These are phyloP conservation scores for Prunus salicina DNA, from an alignment of 306 rosid species.

Conservation along the genomic window DNA sequence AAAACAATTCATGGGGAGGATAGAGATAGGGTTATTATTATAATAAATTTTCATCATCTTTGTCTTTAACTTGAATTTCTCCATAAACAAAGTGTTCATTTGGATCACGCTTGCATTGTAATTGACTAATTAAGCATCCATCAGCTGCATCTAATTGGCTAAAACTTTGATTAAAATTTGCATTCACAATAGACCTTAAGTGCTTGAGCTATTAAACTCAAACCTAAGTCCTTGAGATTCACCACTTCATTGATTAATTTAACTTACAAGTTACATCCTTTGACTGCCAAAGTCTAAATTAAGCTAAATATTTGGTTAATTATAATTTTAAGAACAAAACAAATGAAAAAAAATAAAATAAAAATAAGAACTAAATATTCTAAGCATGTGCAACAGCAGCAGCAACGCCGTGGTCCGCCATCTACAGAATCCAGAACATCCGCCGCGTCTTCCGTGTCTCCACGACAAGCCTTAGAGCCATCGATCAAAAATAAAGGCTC, in stretches of 20 bases:
- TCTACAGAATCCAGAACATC: conserved; percentile 39
- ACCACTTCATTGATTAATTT: conserved; percentile 24
- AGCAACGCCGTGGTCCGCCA: conserved; percentile 47
- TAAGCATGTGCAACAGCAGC: conserved; percentile 17
- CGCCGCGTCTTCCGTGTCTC: conserved; percentile 45
- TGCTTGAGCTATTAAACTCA: background rate
- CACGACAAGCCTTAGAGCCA: conserved; percentile 15
- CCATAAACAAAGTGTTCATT: background rate
- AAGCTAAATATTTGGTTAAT: too few relatives aligned
- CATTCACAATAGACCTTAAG: background rate
- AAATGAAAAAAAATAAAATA: background rate
- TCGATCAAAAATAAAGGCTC: background rate
- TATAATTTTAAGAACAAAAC: too few relatives aligned
- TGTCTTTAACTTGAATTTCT: background rate
- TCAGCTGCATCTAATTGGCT: background rate
- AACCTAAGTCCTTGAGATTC: conserved; percentile 52
- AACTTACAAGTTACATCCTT: conserved; percentile 19
- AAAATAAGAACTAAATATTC: background rate
- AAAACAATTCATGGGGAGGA: background rate
- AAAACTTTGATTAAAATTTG: background rate
- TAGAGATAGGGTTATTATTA: background rate
- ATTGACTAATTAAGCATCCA: background rate
- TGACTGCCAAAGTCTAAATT: background rate
- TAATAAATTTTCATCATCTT: background rate
- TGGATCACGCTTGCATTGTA: background rate